Evolutionary conservation across 169 alveolate species (phyloP), one percentile per base, ranked within the genome.

Genomic region (Theileria annulata): DNA sequence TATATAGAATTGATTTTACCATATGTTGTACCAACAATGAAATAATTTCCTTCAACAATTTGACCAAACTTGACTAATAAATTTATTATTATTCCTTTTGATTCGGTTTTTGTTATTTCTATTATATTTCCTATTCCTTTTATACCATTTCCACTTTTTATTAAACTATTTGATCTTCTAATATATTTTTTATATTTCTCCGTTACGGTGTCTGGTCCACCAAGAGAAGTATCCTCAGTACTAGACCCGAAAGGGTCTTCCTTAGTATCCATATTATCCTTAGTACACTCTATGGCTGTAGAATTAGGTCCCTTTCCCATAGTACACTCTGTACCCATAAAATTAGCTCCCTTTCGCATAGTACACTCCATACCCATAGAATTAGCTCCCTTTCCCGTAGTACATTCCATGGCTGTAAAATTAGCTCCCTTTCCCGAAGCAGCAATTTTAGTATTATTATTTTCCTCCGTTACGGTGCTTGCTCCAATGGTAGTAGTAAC

Each of bases 11-110:
- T 63, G 28, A 91, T 77, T 42, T 79, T 81, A 10, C 95, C 95
- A 74, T 81, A 91, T 17, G 91, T 88, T 0, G 94, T 88, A 28
- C 95, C 95, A 42, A 92, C 88, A 27, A 91, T 90, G 78, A 91
- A 91, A 77, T 86, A 88, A 68, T 66, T 85, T 2, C 95, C 95
- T 76, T 91, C 90, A 28, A 88, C 79, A 48, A 91, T 56, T 28
- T 72, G 81, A 3, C 95, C 95, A 66, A 82, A 85, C 48, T 90
- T 82, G n/a, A 90, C 87, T 37, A 87, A 71, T 59, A 90, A 80
- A 47, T 87, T 86, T 25, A 90, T 79, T 17, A 90, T 79, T 5
- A 82, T 71, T 4, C 94, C 94, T 51, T 70, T 71, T 35, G 91
- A 74, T 30, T 89, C 87, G 25, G 87, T 75, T 48, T 80, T 83